Conservation (phyloP, 495 filamentous ascomycete species). For the Penicillium fimorum region DNA sequence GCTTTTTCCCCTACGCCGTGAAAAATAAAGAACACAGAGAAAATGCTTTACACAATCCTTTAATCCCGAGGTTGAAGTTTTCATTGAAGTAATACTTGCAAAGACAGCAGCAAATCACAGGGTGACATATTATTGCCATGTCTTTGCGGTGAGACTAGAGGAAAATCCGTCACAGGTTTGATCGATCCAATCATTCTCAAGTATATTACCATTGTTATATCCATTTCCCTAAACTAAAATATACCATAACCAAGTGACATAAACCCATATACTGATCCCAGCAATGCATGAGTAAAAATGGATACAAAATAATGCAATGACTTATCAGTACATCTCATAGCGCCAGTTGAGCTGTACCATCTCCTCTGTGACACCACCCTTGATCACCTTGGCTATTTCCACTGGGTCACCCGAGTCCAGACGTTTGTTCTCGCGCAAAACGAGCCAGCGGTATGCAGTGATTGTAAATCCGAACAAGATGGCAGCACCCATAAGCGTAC, state of each 20-base stretch:
- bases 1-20: neutral
- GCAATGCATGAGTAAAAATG: neutral
- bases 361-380: conserved; percentile 40
- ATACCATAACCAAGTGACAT: neutral
- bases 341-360: conserved; percentile 41
- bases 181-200: neutral
- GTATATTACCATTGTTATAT: neutral
- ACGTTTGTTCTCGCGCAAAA: conserved; percentile 35
- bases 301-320: neutral
- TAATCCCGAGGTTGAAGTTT: neutral
- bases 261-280: neutral
- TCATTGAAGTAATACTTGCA: neutral
- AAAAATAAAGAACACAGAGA: neutral
- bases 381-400: conserved; percentile 33
- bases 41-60: neutral
- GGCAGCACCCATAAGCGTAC: conserved; percentile 34
- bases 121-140: neutral
- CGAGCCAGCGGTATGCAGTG: conserved; percentile 36
- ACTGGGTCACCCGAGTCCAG: conserved; percentile 34
- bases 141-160: neutral
- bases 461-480: conserved; percentile 32
- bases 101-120: neutral
- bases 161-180: neutral
- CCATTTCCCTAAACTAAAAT: neutral
- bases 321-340: conserved; percentile 40